Conservation (phyloP, 129 eudicot genomes). For the Centrapalus pauciflorus region DNA sequence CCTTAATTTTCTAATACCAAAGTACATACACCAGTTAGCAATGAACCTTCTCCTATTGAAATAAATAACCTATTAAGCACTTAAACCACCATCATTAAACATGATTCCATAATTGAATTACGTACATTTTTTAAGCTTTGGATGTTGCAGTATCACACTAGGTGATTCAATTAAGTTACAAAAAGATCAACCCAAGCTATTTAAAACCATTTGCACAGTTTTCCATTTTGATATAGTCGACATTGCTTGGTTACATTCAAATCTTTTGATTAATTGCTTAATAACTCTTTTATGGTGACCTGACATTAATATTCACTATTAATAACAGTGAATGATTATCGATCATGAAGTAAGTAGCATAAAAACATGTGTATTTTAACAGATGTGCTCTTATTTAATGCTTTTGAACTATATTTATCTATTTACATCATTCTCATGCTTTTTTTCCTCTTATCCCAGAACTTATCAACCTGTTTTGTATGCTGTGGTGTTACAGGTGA, state of each 20-base stretch:
- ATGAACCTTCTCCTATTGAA: no score
- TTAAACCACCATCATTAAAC: no score
- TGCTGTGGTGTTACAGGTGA: slow-evolving; percentile 51
- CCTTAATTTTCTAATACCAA: no score
- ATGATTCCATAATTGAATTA: no score
- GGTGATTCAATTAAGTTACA: background rate
- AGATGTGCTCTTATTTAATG: no score
- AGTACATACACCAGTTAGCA: no score
- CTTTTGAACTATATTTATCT: no score
- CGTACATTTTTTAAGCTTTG: no score
- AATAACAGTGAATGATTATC: background rate
- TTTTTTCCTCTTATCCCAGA: background rate
- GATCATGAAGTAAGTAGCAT: background rate
- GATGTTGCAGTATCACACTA: background rate
- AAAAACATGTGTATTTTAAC: background rate
- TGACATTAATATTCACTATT: background rate
- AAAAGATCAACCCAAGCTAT: background rate
- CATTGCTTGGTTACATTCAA: background rate
- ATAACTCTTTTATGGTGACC: background rate
- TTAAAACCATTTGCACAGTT: background rate
- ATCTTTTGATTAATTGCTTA: background rate
- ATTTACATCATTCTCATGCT: background rate
- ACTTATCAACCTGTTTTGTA: background rate
- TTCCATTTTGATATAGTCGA: background rate
- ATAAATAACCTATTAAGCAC: no score